phyloP scores from a whole-genome alignment of 306 rosid species.

The Clitoria ternatea region DNA sequence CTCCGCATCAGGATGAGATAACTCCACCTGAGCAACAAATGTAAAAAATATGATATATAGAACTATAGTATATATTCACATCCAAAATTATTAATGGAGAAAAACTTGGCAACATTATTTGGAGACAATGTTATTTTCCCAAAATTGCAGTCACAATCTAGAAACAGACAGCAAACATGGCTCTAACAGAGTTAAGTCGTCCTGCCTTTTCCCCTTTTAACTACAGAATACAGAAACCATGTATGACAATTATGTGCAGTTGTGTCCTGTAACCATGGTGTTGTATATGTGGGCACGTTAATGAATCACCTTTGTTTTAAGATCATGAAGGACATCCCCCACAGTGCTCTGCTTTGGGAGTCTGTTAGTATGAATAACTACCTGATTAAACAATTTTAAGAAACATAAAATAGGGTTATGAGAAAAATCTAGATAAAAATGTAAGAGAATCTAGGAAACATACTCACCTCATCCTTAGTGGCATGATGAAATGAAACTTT shows the following conservation, averaged over 20 bases:
- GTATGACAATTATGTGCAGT: background rate
- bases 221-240: conserved; percentile 10
- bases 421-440: background rate
- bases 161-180: conserved; percentile 8
- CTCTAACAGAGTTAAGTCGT: background rate
- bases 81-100: background rate
- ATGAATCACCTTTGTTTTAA: conserved; percentile 62
- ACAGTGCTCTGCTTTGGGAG: conserved; percentile 84
- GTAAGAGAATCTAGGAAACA: conserved; percentile 20
- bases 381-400: conserved; percentile 37
- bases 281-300: background rate
- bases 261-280: background rate
- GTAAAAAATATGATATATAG: background rate
- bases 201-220: background rate
- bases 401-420: background rate
- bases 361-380: conserved; percentile 67
- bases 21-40: conserved; percentile 56
- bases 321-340: conserved; percentile 79
- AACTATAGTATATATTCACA: background rate
- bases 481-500: conserved; percentile 83
- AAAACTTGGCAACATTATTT: background rate
- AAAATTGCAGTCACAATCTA: background rate
- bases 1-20: conserved; percentile 74
- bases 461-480: conserved; percentile 81
- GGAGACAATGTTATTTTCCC: background rate